These are phyloP conservation scores for Rhizopus sp. DNA, from an alignment of 371 early-diverging fungal species.

Conservation along the genomic window DNA sequence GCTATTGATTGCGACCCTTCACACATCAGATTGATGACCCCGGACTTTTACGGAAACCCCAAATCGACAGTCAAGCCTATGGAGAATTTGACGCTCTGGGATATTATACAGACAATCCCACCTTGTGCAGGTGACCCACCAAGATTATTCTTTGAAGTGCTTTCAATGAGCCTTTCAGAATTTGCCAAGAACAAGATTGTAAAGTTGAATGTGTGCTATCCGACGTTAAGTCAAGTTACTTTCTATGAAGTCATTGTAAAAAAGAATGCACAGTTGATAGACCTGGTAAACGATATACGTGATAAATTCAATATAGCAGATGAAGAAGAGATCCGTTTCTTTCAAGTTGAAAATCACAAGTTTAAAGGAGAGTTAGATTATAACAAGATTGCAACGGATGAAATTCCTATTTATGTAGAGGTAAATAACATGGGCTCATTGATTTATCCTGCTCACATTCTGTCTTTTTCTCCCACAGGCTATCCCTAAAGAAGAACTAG, in stretches of 20 bases:
- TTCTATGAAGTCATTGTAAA: slow-evolving; percentile 56
- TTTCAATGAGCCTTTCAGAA: slow-evolving; percentile 72
- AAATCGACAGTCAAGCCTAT: slow-evolving; percentile 12
- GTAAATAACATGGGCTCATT: not conserved
- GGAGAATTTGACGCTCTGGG: slow-evolving; percentile 6
- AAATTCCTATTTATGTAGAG: slow-evolving; percentile 13
- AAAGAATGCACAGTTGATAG: slow-evolving; percentile 40
- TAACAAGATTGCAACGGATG: not conserved
- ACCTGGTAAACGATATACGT: slow-evolving; percentile 45
- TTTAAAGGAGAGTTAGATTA: not conserved
- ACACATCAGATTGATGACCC: slow-evolving; percentile 11
- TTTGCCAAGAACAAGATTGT: slow-evolving; percentile 67
- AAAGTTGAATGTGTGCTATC: slow-evolving; percentile 53
- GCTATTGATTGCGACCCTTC: slow-evolving; percentile 13
- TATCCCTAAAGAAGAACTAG: slow-evolving; percentile 57
- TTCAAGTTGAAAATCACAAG: slow-evolving; percentile 1
- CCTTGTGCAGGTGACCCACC: not conserved
- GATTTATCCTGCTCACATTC: not conserved
- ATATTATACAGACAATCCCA: slow-evolving; percentile 14
- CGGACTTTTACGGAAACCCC: slow-evolving; percentile 18
- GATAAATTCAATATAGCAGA: not conserved
- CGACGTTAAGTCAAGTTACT: slow-evolving; percentile 16
- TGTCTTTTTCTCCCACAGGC: slow-evolving; percentile 42
- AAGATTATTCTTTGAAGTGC: slow-evolving; percentile 70
- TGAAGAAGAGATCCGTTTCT: slow-evolving; percentile 4